Evolutionary conservation across 805 yeast species (phyloP).

Genomic region (Ascoidea rubescens): DNA sequence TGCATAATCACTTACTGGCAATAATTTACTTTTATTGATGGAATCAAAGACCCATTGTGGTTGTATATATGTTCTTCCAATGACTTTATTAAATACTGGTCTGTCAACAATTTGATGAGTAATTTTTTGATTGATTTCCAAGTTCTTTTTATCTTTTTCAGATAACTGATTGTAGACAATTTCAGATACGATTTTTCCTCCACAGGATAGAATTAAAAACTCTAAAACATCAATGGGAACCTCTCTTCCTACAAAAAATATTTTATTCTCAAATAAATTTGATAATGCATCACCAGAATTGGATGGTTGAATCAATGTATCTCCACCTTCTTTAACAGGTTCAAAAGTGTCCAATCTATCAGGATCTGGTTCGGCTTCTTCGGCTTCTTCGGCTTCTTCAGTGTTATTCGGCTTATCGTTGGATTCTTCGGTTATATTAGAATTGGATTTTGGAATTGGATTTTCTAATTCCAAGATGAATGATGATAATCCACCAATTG

Average conservation of each 20-base stretch:
- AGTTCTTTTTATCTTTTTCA: constrained; percentile 29
- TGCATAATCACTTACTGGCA: constrained; percentile 70
- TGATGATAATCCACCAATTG: constrained; percentile 80
- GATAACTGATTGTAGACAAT: constrained; percentile 35
- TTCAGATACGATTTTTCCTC: constrained; percentile 79
- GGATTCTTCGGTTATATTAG: constrained; percentile 18
- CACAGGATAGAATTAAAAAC: constrained; percentile 72
- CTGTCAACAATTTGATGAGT: constrained; percentile 95
- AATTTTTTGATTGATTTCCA: constrained; percentile 28
- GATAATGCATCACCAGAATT: constrained; percentile 45
- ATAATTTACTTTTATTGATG: constrained; percentile 60
- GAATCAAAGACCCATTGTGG: constrained; percentile 98
- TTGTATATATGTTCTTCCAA: constrained; percentile 88
- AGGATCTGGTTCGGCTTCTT: constrained; percentile 18
- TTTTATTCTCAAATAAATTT: constrained; percentile 54
- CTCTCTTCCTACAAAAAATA: constrained; percentile 87
- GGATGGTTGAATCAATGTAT: constrained; percentile 59
- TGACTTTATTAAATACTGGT: constrained; percentile 70
- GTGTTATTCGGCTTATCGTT: constrained; percentile 18
- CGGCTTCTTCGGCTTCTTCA: constrained; percentile 23
- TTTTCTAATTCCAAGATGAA: constrained; percentile 52
- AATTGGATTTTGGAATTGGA: constrained; percentile 14
- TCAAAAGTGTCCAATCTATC: constrained; percentile 58
- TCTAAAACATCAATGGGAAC: constrained; percentile 88
- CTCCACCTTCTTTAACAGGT: constrained; percentile 48